phyloP scores from a whole-genome alignment of 1,284 basidiomycete genomes.

The Naganishia albida region DNA sequence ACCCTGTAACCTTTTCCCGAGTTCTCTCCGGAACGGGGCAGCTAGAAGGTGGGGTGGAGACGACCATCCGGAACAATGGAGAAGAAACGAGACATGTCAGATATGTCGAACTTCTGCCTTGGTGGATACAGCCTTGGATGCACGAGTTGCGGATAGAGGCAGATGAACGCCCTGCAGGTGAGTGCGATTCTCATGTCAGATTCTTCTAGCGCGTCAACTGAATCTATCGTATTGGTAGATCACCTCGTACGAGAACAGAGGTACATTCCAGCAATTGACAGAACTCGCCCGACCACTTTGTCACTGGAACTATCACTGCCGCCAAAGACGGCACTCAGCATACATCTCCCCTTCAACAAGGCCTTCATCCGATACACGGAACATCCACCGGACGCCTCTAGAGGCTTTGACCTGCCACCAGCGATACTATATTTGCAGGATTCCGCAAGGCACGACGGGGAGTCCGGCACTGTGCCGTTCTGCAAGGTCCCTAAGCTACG shows the following conservation, averaged over 20 bases:
- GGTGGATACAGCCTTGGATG: conserved; percentile 85
- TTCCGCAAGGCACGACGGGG: conserved; percentile 12
- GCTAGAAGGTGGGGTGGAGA: conserved; percentile 68
- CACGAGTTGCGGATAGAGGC: conserved; percentile 67
- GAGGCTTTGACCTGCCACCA: conserved; percentile 88
- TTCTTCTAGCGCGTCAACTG: conserved; percentile 36
- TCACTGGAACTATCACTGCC: conserved; percentile 73
- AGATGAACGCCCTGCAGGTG: conserved; percentile 38
- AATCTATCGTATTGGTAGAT: conserved; percentile 1
- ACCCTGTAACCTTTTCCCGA: conserved; percentile 67
- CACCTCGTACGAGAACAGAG: conserved; percentile 6
- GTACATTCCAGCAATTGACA: conserved; percentile 64
- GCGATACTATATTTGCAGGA: conserved; percentile 63
- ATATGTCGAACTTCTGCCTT: conserved; percentile 91
- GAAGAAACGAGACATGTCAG: conserved; percentile 60
- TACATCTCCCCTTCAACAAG: conserved; percentile 77
- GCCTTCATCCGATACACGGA: conserved; percentile 90
- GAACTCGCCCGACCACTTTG: conserved; percentile 66
- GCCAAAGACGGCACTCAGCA: conserved; percentile 63
- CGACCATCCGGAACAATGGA: conserved; percentile 69
- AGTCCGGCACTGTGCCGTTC: not conserved
- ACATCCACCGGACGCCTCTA: conserved; percentile 91
- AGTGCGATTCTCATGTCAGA: conserved; percentile 9
- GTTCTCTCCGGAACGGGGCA: conserved; percentile 75
- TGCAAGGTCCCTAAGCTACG: conserved; percentile 43